Percentiles rank a stretch among this genome's conserved stretches.
phyloP scores from a whole-genome alignment of 1,139 yeast species.

The Pneumocystis canis region DNA sequence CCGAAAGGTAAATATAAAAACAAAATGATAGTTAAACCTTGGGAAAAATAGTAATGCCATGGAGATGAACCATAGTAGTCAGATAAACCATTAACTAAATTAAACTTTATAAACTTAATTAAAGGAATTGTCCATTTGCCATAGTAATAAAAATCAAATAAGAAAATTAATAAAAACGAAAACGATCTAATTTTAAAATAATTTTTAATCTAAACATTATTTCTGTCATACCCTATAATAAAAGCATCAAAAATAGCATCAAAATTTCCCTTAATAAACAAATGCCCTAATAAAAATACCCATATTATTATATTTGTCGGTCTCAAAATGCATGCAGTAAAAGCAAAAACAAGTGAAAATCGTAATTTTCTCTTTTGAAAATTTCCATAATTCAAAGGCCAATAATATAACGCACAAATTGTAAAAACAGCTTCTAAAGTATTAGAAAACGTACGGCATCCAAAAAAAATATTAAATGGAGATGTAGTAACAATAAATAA shows the following conservation, averaged over 20 bases:
- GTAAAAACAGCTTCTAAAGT: constrained; percentile 65
- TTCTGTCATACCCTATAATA: constrained; percentile 13
- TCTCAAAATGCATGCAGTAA: constrained; percentile 49
- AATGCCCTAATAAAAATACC: constrained; percentile 27
- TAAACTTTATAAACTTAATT: constrained; percentile 57
- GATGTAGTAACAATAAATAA: constrained; percentile 27
- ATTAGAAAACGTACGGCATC: constrained; percentile 77
- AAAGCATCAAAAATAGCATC: constrained; percentile 10
- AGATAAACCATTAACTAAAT: constrained; percentile 57
- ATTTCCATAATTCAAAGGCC: constrained; percentile 44
- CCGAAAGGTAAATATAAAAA: constrained; percentile 54
- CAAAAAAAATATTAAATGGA: constrained; percentile 70
- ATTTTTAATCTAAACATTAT: constrained; percentile 16
- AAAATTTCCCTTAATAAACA: constrained; percentile 1
- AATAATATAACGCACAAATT: constrained; percentile 48
- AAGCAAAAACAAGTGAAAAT: constrained; percentile 32
- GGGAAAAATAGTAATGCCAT: constrained; percentile 70
- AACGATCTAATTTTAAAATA: constrained; percentile 19
- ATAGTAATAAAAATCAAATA: constrained; percentile 50
- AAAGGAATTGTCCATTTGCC: constrained; percentile 46
- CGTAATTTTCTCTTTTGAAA: not conserved
- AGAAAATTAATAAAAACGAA: constrained; percentile 27
- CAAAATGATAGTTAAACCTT: constrained; percentile 65
- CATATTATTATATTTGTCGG: constrained; percentile 76
- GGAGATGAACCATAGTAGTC: constrained; percentile 76